Evolutionary conservation across 2,329 filamentous ascomycete species (phyloP).

Genomic region (Cercospora sp.): DNA sequence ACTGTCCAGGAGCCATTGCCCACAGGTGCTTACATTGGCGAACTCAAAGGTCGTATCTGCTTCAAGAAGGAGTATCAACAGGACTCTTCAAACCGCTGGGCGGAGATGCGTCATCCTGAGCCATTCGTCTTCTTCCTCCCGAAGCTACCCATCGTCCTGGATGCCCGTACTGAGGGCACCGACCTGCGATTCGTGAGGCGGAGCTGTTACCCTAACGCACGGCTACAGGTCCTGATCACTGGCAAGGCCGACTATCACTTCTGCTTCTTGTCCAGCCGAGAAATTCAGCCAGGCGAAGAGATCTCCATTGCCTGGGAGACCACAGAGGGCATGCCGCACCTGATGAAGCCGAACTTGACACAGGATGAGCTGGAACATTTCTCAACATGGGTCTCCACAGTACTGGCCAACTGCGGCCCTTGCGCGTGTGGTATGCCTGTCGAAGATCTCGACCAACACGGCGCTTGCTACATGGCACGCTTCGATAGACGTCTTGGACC

Average conservation of each 20-base stretch:
- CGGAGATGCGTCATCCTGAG: constrained; percentile 50
- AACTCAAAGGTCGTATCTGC: constrained; percentile 65
- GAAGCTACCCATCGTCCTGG: constrained; percentile 85
- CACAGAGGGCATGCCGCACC: constrained; percentile 35
- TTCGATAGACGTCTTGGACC: constrained; percentile 38
- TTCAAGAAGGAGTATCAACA: constrained; percentile 50
- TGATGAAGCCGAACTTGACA: constrained; percentile 23
- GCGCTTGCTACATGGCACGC: constrained; percentile 10
- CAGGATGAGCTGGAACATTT: constrained; percentile 41
- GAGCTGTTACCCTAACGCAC: constrained; percentile 88
- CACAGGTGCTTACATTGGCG: constrained; percentile 59
- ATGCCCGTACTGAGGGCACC: constrained; percentile 84
- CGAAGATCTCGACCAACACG: constrained; percentile 3
- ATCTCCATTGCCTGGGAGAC: constrained; percentile 63
- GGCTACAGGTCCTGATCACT: constrained; percentile 80
- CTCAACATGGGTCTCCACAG: constrained; percentile 64
- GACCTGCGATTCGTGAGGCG: constrained; percentile 83
- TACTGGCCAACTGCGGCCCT: constrained; percentile 75
- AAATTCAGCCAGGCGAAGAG: constrained; percentile 73
- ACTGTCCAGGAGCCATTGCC: constrained; percentile 55
- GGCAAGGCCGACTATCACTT: constrained; percentile 81
- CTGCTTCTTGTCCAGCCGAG: constrained; percentile 81
- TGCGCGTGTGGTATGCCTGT: constrained; percentile 65
- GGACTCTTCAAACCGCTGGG: constrained; percentile 51
- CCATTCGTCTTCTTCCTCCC: constrained; percentile 70